Conservation (phyloP, 139 green algal species). For the Chlamydomonas incerta region DNA sequence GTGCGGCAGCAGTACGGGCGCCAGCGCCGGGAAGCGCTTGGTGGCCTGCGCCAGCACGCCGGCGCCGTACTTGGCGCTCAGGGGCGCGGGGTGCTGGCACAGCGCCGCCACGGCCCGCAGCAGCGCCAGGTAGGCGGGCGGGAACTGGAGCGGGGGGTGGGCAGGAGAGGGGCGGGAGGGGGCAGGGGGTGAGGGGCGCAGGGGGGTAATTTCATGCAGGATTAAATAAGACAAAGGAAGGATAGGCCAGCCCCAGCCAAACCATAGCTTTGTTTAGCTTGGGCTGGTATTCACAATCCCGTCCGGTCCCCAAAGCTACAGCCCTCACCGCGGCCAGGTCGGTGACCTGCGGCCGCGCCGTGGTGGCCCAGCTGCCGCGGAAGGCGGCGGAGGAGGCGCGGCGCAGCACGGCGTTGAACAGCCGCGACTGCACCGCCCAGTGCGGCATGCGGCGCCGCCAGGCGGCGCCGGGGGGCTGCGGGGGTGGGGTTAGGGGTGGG, state of each 20-base stretch:
- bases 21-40: slow-evolving; percentile 76
- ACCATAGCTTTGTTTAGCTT: no score
- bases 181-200: background rate
- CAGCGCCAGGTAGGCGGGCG: slow-evolving; percentile 46
- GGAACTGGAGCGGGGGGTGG: slow-evolving; percentile 43
- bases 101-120: slow-evolving; percentile 38
- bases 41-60: slow-evolving; percentile 47
- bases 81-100: no score
- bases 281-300: no score
- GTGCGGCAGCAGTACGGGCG: slow-evolving; percentile 46
- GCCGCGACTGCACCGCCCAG: slow-evolving; percentile 35
- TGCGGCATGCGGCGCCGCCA: slow-evolving; percentile 49
- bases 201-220: no score
- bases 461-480: background rate
- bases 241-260: no score
- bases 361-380: slow-evolving; percentile 47
- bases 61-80: background rate
- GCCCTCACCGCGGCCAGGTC: background rate
- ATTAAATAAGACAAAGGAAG: no score
- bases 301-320: no score
- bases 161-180: background rate
- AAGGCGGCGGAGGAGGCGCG: slow-evolving; percentile 63
- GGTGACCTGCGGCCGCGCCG: slow-evolving; percentile 21
- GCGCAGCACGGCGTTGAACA: slow-evolving; percentile 60
- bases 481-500: background rate